Evolutionary conservation across 768 basidiomycete genomes (phyloP).

Genomic region (Tulasnella sp.): DNA sequence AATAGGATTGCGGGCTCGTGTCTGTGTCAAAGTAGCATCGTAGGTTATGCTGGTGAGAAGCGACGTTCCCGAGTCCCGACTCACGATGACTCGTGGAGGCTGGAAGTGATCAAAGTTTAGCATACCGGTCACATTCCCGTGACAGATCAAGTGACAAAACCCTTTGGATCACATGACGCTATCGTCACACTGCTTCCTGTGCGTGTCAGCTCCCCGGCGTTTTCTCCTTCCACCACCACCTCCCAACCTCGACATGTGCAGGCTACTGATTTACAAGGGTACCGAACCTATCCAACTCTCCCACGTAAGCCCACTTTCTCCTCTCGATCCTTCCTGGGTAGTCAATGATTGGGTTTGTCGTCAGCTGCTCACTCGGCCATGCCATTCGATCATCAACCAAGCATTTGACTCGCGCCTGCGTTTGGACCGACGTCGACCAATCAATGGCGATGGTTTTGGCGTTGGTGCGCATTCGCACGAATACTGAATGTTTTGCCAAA

Average conservation of each 20-base stretch:
- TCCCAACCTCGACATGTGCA: slow-evolving; percentile 45
- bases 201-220: too few species aligned
- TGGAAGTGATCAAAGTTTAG: too few species aligned
- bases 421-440: slow-evolving; percentile 66
- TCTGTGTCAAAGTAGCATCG: too few species aligned
- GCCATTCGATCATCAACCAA: slow-evolving; percentile 94
- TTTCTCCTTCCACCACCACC: not conserved
- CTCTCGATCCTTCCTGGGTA: not conserved
- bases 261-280: slow-evolving; percentile 91
- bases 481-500: too few species aligned
- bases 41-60: too few species aligned
- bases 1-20: too few species aligned
- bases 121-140: too few species aligned
- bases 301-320: slow-evolving; percentile 40
- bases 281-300: slow-evolving; percentile 84
- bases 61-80: too few species aligned
- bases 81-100: too few species aligned
- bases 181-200: too few species aligned
- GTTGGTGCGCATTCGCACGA: slow-evolving; percentile 47
- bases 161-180: too few species aligned
- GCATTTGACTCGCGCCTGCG: slow-evolving; percentile 90
- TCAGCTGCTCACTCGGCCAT: slow-evolving; percentile 81
- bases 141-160: too few species aligned
- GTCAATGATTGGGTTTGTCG: not conserved
- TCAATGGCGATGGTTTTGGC: slow-evolving; percentile 93